Base-by-base conservation (phyloP, 2,329 filamentous ascomycete genomes). In the Xylariaceae sp. region DNA sequence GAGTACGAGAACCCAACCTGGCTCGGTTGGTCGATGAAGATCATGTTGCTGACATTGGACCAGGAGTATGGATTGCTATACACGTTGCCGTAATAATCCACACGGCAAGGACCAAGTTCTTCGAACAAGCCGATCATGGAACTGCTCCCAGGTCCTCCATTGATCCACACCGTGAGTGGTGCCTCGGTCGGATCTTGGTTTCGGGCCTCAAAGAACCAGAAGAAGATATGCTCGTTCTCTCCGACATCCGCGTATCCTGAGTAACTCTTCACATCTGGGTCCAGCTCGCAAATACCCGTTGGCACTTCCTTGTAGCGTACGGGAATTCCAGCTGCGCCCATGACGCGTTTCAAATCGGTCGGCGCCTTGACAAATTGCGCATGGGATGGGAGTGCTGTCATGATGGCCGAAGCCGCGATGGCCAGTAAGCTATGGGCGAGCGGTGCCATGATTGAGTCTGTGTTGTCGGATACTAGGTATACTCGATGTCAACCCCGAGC, bases 1-100 rank as follows among this genome's bases (percentile, higher is more conserved):
- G 64, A 64, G 63, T 82, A 82, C 2, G 76, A 80, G 64, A 81
- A 80, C 2, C 81, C 81, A 28, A 78, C 75, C 33, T 79, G 79
- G n/a, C 81, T 70, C 10, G 82, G 82, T 66, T 86, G 81, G 48
- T 80, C 81, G 47, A 86, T 71, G 67, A 84, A 86, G 10, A 86
- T 69, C 63, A 86, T 70, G 62, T 84, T 84, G 34, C 76, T 80
- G 22, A 76, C 75, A 54, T 82, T 77, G 59, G 76, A 83, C 80
- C 80, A 86, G 9, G 76, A 76, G 68, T 82, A 79, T 5, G 80
- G 79, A 61, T 86, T 86, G 63, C 75, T 66, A 57, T 71, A 69
- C 13, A 74, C 70, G 14, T 73, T 66, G 46, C 73, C 69, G 31
- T 71, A 66, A 49, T 73, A 68, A 36, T 75, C 74, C 43, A 80